Conservation (phyloP, 139 green algal genomes). For the Coccomyxa sp. region DNA sequence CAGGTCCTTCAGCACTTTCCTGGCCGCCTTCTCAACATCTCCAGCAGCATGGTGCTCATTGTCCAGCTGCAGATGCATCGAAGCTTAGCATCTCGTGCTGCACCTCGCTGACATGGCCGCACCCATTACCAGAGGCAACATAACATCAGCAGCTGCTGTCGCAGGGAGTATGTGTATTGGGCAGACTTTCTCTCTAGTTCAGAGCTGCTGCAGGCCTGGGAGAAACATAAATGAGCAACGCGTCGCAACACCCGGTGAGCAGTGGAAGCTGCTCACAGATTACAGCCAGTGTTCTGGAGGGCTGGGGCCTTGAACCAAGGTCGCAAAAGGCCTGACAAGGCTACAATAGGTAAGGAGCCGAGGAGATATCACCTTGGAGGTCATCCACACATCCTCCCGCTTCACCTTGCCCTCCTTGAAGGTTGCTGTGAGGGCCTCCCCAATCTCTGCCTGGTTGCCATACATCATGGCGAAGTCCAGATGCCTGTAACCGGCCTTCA, state of each 20-base stretch:
- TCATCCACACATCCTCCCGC: conserved; percentile 39
- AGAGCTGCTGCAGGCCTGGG: too few species aligned
- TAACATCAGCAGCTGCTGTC: too few species aligned
- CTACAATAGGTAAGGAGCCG: not conserved
- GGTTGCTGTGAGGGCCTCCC: conserved; percentile 20
- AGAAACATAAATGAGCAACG: too few species aligned
- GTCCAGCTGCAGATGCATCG: not conserved
- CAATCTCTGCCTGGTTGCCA: conserved; percentile 29
- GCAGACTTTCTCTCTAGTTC: too few species aligned
- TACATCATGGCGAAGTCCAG: conserved; percentile 36
- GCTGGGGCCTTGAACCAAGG: too few species aligned
- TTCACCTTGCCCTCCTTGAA: conserved; percentile 23
- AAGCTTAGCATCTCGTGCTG: not conserved
- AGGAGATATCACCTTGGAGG: conserved; percentile 18
- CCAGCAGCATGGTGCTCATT: conserved; percentile 4
- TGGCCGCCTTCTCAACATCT: conserved; percentile 25
- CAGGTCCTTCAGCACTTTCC: conserved; percentile 64
- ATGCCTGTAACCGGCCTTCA: conserved; percentile 52
- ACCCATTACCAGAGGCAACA: too few species aligned
- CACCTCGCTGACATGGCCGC: too few species aligned
- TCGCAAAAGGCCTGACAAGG: too few species aligned
- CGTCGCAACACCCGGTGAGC: too few species aligned
- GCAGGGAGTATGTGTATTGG: too few species aligned
- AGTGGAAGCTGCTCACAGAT: too few species aligned
- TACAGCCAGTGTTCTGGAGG: too few species aligned